A percentile compares a stretch with the other conserved stretches of the same genome.
Conservation (phyloP, 345 rosid species). For the Salix arbutifolia region DNA sequence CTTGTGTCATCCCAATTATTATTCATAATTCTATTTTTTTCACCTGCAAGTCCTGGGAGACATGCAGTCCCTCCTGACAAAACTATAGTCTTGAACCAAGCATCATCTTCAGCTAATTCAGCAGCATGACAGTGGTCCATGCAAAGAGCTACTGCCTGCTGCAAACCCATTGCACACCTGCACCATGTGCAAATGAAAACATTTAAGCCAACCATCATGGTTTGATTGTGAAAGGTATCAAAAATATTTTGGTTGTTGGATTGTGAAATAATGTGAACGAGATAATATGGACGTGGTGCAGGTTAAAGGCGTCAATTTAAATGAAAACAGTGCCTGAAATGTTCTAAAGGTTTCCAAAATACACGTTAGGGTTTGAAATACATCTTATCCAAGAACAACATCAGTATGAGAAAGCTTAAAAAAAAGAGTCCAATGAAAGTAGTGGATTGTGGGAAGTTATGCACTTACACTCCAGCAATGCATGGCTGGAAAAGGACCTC, state of each 20-base stretch:
- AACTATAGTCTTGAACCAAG: constrained; percentile 91
- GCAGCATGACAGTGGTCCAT: constrained; percentile 87
- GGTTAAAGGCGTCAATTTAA: neutral
- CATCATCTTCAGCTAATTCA: constrained; percentile 53
- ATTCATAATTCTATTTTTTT: neutral
- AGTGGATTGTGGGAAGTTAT: neutral
- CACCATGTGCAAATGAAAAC: constrained; percentile 6
- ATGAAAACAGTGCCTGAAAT: neutral
- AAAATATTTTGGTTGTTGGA: neutral
- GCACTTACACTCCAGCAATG: constrained; percentile 79
- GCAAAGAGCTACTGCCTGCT: constrained; percentile 84
- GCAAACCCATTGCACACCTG: constrained; percentile 82
- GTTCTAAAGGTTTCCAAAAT: no score
- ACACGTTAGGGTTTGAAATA: no score
- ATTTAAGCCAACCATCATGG: neutral
- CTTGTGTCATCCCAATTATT: neutral
- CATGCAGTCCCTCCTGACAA: constrained; percentile 77
- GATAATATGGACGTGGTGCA: no score
- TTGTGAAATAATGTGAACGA: no score
- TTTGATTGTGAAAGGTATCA: neutral
- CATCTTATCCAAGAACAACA: neutral
- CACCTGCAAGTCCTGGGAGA: constrained; percentile 85
- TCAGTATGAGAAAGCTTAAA: constrained; percentile 1
- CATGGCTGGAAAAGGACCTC: constrained; percentile 87
- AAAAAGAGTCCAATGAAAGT: neutral